Percentiles rank a stretch among this genome's conserved stretches.
Conservation (phyloP, 2,329 filamentous ascomycete species). For the Cytospora paraplurivora region DNA sequence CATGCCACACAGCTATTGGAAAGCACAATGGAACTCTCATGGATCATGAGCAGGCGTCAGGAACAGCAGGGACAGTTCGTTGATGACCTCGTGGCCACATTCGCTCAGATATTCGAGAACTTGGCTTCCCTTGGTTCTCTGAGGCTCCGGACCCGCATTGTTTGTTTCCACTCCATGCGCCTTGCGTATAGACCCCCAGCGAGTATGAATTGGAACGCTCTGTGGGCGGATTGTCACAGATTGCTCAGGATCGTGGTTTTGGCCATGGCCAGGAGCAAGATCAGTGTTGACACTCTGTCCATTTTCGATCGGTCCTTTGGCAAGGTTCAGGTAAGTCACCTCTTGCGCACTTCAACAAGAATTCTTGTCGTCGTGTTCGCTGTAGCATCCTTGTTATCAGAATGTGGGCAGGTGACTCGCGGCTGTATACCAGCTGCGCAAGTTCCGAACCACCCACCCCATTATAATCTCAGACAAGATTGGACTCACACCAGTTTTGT, state of each 20-base stretch:
- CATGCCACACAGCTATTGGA: background rate
- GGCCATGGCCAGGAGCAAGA: conserved; percentile 10
- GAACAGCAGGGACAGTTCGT: conserved; percentile 11
- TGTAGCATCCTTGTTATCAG: background rate
- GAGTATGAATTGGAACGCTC: conserved; percentile 8
- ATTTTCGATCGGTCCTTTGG: conserved; percentile 10
- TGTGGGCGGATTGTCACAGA: conserved; percentile 16
- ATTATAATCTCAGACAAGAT: too few relatives aligned
- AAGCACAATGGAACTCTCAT: background rate
- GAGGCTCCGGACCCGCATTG: background rate
- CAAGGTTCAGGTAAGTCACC: conserved; percentile 5
- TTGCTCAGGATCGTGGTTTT: background rate
- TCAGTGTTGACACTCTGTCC: background rate
- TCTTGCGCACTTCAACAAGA: too few relatives aligned
- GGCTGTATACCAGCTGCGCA: too few relatives aligned
- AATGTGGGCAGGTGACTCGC: background rate
- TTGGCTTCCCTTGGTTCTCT: background rate
- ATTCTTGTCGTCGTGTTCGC: background rate
- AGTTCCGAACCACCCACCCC: too few relatives aligned
- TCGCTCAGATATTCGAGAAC: background rate
- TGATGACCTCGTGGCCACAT: conserved; percentile 3
- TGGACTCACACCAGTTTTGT: background rate
- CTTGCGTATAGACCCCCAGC: too few relatives aligned
- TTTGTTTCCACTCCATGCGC: background rate
- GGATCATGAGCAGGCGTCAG: conserved; percentile 1